Evolutionary conservation across 225 moss, liverwort and hornwort species (phyloP), one percentile per base, ranked within the genome.

Genomic region (Marchantia paleacea): DNA sequence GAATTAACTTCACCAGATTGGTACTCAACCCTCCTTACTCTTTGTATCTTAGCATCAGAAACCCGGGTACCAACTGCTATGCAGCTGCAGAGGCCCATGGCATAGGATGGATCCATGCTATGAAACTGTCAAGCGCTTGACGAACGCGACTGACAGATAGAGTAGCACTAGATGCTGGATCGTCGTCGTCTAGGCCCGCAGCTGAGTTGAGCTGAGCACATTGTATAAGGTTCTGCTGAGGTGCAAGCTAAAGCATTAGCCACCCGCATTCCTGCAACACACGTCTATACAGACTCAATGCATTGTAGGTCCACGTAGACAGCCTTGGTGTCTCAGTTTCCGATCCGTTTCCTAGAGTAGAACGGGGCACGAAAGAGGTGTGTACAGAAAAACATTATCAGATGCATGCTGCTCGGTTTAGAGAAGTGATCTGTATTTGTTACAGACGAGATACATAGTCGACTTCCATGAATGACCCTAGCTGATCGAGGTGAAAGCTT

Each of bases 401-500:
- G 28, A 58, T 55, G 4, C n/a, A 58, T 28, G 4, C n/a, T 75
- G 75, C 16, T 55, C 18, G 47, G n/a, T 55, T 75, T 57, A 7
- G 28, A 26, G 14, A 55, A 8, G 12, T 15, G 15, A 7, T 28
- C 52, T 73, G 52, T 51, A 10, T 12, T 74, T 13, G 49, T 57
- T 57, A 54, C 50, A 74, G 16, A 74, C 13, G 7, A 53, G 8
- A 55, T 26, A 8, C 28, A 72, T 74, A 10, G 8, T 55, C 54
- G 13, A 16, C 54, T 74, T 74, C 28, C 28, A 39, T 58, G 12
- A 62, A 4, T 50, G 47, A 77, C 48, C 47, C 26, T 71, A 70
- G 79, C 79, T 79, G 79, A 79, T 70, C 28, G 69, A 70, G 79
- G 79, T 79, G 79, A 68, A 54, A 79, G 78, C 64, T 78, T 52